phyloP scores from a whole-genome alignment of 2,329 filamentous ascomycete genomes.

The Metarhizium rileyi region DNA sequence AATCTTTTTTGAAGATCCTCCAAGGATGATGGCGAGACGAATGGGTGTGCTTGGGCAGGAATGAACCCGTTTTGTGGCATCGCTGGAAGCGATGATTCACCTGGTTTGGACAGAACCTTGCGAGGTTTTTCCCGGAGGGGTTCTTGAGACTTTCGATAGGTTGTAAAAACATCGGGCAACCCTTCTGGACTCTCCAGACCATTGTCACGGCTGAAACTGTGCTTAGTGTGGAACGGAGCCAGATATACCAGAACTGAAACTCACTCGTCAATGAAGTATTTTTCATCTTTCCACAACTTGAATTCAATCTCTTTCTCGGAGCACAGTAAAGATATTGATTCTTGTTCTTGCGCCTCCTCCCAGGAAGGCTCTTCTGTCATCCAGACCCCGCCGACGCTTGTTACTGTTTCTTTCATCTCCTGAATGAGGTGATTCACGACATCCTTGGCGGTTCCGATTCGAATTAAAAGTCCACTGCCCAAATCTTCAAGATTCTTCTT shows the following conservation, averaged over 20 bases:
- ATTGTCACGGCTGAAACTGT: constrained; percentile 49
- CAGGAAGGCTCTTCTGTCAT: constrained; percentile 61
- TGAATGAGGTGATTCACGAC: constrained; percentile 50
- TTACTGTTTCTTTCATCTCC: constrained; percentile 29
- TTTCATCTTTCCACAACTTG: constrained; percentile 62
- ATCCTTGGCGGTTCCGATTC: constrained; percentile 51
- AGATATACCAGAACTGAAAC: constrained; percentile 21
- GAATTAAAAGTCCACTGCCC: constrained; percentile 51
- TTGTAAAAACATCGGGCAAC: constrained; percentile 66
- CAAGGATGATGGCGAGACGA: constrained; percentile 48
- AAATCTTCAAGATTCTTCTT: constrained; percentile 51
- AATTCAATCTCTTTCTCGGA: constrained; percentile 46
- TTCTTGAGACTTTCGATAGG: constrained; percentile 63
- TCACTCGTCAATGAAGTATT: constrained; percentile 72
- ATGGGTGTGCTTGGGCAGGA: constrained; percentile 51
- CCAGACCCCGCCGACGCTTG: constrained; percentile 55
- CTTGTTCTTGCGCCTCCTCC: constrained; percentile 60
- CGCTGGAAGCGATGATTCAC: constrained; percentile 41
- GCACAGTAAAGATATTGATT: constrained; percentile 42
- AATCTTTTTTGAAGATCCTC: constrained; percentile 45
- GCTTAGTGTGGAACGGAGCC: constrained; percentile 11
- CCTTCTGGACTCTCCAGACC: constrained; percentile 46
- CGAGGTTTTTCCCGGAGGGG: constrained; percentile 59
- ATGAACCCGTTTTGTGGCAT: constrained; percentile 40
- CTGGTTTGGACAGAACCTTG: constrained; percentile 41